Base-by-base conservation (phyloP, 1,139 yeast genomes). In the Entelexis paramagnoliae region DNA sequence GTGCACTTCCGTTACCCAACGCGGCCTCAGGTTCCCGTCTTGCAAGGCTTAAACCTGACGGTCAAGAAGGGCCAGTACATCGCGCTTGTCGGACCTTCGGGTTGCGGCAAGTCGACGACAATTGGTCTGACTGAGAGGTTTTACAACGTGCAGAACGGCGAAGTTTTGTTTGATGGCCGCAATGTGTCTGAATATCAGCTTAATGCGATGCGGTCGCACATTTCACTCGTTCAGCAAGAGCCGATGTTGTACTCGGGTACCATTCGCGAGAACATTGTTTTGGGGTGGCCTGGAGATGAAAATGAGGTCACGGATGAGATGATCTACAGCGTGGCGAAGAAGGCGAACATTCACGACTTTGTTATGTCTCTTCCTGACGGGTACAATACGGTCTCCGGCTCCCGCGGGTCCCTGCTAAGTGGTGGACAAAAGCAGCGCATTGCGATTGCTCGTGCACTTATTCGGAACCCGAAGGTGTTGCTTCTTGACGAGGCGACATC, bases 21-120 rank as follows among this genome's bases (percentile, higher is more conserved):
- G 2, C 76, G 97, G 57, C 81, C 86, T 2, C 76, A 82, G 54
- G 76, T 81, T 38, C 73, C 76, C n/a, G 83, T 89, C 13, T 80
- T 89, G 64, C 74, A 79, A 33, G 77, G 83, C 11, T 64, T 88
- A 49, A 76, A 80, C 57, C 73, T 89, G 58, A 76, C 72, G 30
- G 80, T 89, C 53, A 76, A 79, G 52, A 74, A 80, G 47, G 96
- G 96, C 2, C 88, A 93, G 55, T 86, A 85, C 62, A 86, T 87
- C 33, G 94, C 97, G 60, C 76, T 89, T 56, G 97, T 89, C 3
- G 98, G 97, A 0, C 93, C 96, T 1, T 86, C 95, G 4, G 97
- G 97, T 5, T 79, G 94, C 61, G 97, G 97, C 38, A 89, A 89
- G 68, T 84, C 95, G 2, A 89, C 96, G 0, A 81, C 93, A 34